Evolutionary conservation across 129 eudicot genomes (phyloP).

Genomic region (carrot (Daucus carota)): DNA sequence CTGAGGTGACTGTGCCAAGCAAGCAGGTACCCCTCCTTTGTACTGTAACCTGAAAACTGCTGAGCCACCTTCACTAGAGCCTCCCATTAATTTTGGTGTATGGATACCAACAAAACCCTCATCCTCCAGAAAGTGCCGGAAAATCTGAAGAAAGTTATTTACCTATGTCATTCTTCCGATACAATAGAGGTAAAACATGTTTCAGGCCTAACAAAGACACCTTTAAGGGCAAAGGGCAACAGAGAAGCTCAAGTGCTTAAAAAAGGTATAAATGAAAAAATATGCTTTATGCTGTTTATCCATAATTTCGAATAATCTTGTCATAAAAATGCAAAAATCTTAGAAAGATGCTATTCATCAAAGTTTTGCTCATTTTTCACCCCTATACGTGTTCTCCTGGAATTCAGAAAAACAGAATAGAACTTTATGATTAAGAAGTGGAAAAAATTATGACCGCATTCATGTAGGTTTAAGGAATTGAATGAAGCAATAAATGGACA

Average conservation of each 20-base stretch:
- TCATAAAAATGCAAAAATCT: too few relatives aligned
- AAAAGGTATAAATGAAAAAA: not conserved
- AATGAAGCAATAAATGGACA: too few relatives aligned
- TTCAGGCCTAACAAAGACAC: not conserved
- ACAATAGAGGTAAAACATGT: too few relatives aligned
- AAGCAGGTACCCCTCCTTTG: conserved; percentile 79
- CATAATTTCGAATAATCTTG: not conserved
- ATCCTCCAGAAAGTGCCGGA: conserved; percentile 48
- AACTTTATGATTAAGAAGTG: not conserved
- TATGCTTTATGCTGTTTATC: not conserved
- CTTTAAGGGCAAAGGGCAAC: too few relatives aligned
- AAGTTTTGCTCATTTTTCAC: not conserved
- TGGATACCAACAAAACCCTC: conserved; percentile 61
- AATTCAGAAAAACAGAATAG: too few relatives aligned
- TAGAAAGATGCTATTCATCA: not conserved
- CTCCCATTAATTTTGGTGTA: conserved; percentile 80
- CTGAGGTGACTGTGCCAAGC: conserved; percentile 93
- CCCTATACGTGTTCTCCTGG: not conserved
- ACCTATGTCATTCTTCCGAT: not conserved
- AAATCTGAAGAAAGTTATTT: conserved; percentile 42
- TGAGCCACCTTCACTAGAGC: conserved; percentile 93
- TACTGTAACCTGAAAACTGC: conserved; percentile 81
- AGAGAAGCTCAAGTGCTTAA: too few relatives aligned
- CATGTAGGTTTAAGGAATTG: not conserved
- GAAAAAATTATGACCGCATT: not conserved